Conservation (phyloP, 148 eudicot species). For the Vaccinium vitisidaea region DNA sequence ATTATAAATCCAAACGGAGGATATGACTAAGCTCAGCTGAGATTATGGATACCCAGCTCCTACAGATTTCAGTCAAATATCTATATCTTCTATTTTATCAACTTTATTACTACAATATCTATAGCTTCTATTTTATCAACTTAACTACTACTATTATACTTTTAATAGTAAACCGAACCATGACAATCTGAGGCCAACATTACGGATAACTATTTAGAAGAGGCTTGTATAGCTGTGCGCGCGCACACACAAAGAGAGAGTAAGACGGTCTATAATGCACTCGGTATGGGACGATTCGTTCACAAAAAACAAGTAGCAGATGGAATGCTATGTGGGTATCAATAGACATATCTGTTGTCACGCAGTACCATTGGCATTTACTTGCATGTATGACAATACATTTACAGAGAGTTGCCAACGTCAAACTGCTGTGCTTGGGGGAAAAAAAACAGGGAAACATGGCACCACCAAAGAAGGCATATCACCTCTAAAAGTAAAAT, state of each 20-base stretch:
- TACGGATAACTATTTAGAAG: not conserved
- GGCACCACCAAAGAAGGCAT: not conserved
- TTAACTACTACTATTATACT: not conserved
- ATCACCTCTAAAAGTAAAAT: not conserved
- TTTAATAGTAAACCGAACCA: not conserved
- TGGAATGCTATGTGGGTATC: not conserved
- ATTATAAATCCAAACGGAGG: too few relatives aligned
- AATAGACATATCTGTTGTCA: not conserved
- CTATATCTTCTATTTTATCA: not conserved
- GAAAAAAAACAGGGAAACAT: not conserved
- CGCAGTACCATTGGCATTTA: not conserved
- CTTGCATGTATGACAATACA: not conserved
- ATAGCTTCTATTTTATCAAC: not conserved
- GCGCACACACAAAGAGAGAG: not conserved
- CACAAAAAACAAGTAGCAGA: not conserved
- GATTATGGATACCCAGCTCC: too few relatives aligned
- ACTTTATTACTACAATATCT: not conserved
- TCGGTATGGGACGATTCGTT: not conserved
- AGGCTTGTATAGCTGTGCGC: not conserved
- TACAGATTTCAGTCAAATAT: too few relatives aligned
- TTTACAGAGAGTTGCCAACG: not conserved
- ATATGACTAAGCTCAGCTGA: too few relatives aligned
- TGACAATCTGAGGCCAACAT: not conserved
- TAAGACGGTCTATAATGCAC: not conserved
- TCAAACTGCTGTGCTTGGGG: not conserved